Base-by-base conservation (phyloP, 768 basidiomycete genomes). In the Mycena latifolia region DNA sequence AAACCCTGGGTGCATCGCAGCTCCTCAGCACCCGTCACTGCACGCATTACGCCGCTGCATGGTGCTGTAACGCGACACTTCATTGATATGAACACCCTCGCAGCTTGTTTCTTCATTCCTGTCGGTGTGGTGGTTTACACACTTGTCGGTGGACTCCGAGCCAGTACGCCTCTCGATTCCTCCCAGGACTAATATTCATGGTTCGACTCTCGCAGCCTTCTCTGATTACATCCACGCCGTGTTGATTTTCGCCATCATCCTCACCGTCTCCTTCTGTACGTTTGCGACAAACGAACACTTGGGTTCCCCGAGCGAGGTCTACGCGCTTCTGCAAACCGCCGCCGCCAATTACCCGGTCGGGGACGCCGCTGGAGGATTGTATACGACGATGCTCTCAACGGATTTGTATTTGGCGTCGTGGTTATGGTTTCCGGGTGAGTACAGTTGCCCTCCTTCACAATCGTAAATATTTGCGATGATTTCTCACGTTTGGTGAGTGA, bases 21-120 rank as follows among this genome's bases (percentile, higher is more conserved):
- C n/a, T n/a, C n/a, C n/a, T n/a, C n/a, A n/a, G n/a, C n/a, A n/a
- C n/a, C n/a, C n/a, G n/a, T n/a, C n/a, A n/a, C n/a, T n/a, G n/a
- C n/a, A n/a, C n/a, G n/a, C n/a, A n/a, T n/a, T n/a, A n/a, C n/a
- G n/a, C n/a, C n/a, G n/a, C n/a, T n/a, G n/a, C n/a, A n/a, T n/a
- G n/a, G n/a, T n/a, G n/a, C n/a, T n/a, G n/a, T n/a, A n/a, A n/a
- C n/a, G n/a, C n/a, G n/a, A n/a, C n/a, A n/a, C n/a, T 41, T 67
- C 73, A 20, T 60, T 80, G 18, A 77, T 79, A 77, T 77, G 71
- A 75, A 76, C 58, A 69, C 75, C 29, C 62, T 74, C 47, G 78
- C 79, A 0, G 76, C 77, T 8, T 73, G 70, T 39, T 75, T 79
- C 63, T 65, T 79, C 0, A 66, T 80, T 17, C 76, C 78, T 0